Evolutionary conservation across 768 basidiomycete genomes (phyloP).

Genomic region (Boletus bicolor): DNA sequence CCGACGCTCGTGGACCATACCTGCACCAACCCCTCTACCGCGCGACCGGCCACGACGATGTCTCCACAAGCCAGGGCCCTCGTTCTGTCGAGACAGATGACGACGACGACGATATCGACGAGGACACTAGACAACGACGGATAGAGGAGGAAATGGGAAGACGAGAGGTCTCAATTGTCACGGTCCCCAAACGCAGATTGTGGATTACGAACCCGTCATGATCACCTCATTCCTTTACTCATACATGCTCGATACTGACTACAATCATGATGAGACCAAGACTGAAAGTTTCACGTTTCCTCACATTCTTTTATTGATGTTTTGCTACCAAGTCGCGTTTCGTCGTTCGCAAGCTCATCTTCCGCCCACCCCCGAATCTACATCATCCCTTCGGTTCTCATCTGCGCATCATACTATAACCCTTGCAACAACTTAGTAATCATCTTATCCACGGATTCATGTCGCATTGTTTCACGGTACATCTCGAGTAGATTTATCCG

Average conservation of each 20-base stretch:
- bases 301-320: constrained; percentile 10
- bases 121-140: constrained; percentile 65
- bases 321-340: constrained; percentile 13
- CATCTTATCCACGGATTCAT: constrained; percentile 29
- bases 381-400: not conserved
- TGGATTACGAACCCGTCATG: constrained; percentile 68
- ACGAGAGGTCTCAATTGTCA: constrained; percentile 80
- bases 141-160: constrained; percentile 82
- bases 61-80: constrained; percentile 38
- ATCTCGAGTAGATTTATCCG: constrained; percentile 36
- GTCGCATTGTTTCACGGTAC: constrained; percentile 35
- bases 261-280: constrained; percentile 11
- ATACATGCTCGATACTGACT: constrained; percentile 23
- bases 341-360: constrained; percentile 13
- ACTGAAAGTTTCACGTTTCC: constrained; percentile 3
- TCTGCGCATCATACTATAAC: constrained; percentile 26
- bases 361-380: not conserved
- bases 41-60: constrained; percentile 42
- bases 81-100: constrained; percentile 55
- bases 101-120: constrained; percentile 70
- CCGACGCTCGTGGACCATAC: constrained; percentile 56
- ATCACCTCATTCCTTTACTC: constrained; percentile 12
- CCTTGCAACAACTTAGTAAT: constrained; percentile 25
- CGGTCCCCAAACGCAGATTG: constrained; percentile 69
- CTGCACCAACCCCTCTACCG: constrained; percentile 63